Evolutionary conservation across 129 eudicot genomes (phyloP).

Genomic region (sunflower (Helianthus annuus)): HanXRQr2.0-SUNRISE NC_035436.2:20230875-20231374

Average conservation of each 20-base stretch:
- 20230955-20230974: no score
- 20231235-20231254: conserved; percentile 40
- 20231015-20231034: no score
- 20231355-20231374: conserved; percentile 58
- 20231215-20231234: conserved; percentile 40
- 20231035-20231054: no score
- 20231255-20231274: conserved; percentile 39
- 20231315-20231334: conserved; percentile 61
- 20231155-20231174: conserved; percentile 41
- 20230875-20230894: not conserved
- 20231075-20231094: not conserved
- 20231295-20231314: conserved; percentile 51
- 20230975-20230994: no score
- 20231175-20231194: conserved; percentile 41
- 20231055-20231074: no score
- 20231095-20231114: not conserved
- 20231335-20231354: conserved; percentile 69
- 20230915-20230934: not conserved
- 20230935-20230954: not conserved
- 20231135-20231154: conserved; percentile 34
- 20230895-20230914: not conserved
- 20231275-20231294: conserved; percentile 33
- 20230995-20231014: no score
- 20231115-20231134: conserved; percentile 4
- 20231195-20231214: conserved; percentile 42